Percentiles rank a stretch among this genome's conserved stretches.
phyloP scores from a whole-genome alignment of 306 rosid genomes.

The Sophora flavescens region DNA sequence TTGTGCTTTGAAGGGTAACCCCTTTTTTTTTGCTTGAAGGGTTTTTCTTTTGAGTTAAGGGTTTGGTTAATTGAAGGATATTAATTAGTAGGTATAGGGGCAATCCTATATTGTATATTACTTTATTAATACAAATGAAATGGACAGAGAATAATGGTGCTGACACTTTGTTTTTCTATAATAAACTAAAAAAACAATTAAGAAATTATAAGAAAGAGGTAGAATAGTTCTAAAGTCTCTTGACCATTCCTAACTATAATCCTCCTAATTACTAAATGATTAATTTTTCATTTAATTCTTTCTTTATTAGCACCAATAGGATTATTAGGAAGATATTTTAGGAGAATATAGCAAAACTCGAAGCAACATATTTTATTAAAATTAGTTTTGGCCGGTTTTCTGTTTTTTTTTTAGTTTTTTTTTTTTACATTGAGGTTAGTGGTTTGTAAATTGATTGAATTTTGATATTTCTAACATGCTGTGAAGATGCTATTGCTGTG shows the following conservation, averaged over 20 bases:
- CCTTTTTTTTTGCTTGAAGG: not conserved
- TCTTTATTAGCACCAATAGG: too few relatives aligned
- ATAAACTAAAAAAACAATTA: not conserved
- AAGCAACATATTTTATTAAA: not conserved
- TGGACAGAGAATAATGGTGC: not conserved
- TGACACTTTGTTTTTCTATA: not conserved
- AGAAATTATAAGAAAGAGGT: not conserved
- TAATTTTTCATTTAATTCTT: too few relatives aligned
- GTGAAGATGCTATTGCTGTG: conserved; percentile 6
- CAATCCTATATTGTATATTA: not conserved
- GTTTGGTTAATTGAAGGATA: not conserved
- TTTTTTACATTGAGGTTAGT: not conserved
- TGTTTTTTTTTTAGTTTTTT: not conserved
- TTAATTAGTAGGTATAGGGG: not conserved
- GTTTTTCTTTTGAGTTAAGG: conserved; percentile 24
- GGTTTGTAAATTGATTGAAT: not conserved
- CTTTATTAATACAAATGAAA: not conserved
- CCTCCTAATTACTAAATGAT: too few relatives aligned
- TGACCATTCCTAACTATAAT: too few relatives aligned
- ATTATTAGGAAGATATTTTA: too few relatives aligned
- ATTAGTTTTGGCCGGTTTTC: not conserved
- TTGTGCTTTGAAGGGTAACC: not conserved
- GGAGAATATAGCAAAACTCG: not conserved
- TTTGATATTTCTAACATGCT: not conserved
- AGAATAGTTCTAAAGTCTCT: too few relatives aligned